These are phyloP conservation scores for Scorias spongiosa DNA, from an alignment of 2,329 filamentous ascomycete species.

Conservation along the genomic window DNA sequence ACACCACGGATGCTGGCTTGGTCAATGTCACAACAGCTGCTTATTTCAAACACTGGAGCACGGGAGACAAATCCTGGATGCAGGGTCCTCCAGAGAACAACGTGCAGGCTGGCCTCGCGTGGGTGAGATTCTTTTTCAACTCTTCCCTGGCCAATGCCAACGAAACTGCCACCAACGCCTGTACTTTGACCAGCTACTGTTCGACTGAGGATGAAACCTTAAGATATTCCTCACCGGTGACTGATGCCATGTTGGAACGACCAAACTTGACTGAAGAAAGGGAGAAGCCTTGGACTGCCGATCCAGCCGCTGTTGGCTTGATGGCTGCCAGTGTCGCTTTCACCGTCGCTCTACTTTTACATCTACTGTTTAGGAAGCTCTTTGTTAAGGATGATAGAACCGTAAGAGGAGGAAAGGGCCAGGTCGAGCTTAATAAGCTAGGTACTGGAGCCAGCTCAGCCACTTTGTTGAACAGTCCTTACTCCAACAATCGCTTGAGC, in stretches of 20 bases:
- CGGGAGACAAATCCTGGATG: constrained; percentile 29
- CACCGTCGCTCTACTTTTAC: constrained; percentile 4
- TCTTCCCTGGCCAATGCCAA: constrained; percentile 20
- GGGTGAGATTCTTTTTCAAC: constrained; percentile 37
- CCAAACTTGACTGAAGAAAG: not conserved
- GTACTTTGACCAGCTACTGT: constrained; percentile 6
- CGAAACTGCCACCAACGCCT: constrained; percentile 4
- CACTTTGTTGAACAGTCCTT: constrained; percentile 1
- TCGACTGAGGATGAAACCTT: constrained; percentile 15
- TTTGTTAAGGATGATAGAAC: not conserved
- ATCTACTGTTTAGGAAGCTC: constrained; percentile 4
- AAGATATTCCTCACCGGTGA: constrained; percentile 6
- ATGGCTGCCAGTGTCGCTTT: constrained; percentile 4
- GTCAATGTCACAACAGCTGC: constrained; percentile 28
- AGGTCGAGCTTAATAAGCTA: constrained; percentile 3
- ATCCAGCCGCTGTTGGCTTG: constrained; percentile 2
- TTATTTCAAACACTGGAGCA: constrained; percentile 34
- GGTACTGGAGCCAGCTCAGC: not conserved
- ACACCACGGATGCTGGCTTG: constrained; percentile 21
- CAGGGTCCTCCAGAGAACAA: constrained; percentile 27
- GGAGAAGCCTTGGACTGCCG: constrained; percentile 1
- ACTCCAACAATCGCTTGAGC: not conserved
- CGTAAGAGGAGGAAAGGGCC: not conserved
- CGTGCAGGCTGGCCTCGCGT: constrained; percentile 29
- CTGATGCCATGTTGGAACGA: constrained; percentile 1